phyloP scores from a whole-genome alignment of 305 asterid genomes.

The Fraxinus albicans region DNA sequence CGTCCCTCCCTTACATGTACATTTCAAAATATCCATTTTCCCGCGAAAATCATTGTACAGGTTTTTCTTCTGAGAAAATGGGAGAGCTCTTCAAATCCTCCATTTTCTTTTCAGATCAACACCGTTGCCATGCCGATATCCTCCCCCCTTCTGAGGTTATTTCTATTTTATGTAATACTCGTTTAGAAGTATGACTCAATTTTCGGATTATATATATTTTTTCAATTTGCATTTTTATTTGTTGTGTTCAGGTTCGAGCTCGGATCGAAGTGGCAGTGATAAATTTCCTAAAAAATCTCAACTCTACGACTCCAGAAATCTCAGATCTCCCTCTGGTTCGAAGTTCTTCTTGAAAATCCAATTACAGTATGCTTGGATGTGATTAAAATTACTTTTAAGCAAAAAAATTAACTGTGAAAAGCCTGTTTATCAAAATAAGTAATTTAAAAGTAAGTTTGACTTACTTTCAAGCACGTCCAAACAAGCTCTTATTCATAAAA shows the following conservation, averaged over 20 bases:
- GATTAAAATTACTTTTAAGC: neutral
- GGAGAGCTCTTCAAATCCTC: slow-evolving; percentile 65
- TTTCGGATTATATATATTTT: neutral
- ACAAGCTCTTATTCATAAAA: neutral
- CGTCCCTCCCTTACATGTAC: neutral
- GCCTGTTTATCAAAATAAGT: neutral
- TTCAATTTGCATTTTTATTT: neutral
- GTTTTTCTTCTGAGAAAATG: slow-evolving; percentile 31
- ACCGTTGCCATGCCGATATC: slow-evolving; percentile 75
- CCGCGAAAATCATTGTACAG: neutral
- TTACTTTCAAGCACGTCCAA: neutral
- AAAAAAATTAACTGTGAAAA: neutral
- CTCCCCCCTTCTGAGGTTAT: slow-evolving; percentile 66
- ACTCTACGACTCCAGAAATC: slow-evolving; percentile 58
- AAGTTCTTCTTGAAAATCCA: neutral
- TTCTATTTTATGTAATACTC: neutral
- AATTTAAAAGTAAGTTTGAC: neutral
- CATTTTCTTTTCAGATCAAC: slow-evolving; percentile 77
- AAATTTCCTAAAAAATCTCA: slow-evolving; percentile 67
- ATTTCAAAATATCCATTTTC: neutral
- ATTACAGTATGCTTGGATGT: neutral
- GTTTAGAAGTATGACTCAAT: neutral
- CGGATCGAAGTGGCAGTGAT: slow-evolving; percentile 86
- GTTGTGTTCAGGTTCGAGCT: slow-evolving; percentile 67
- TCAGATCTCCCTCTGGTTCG: slow-evolving; percentile 76